Evolutionary conservation across 768 basidiomycete genomes (phyloP), one percentile per base, ranked within the genome.

Genomic region (Calocybe indica): DNA sequence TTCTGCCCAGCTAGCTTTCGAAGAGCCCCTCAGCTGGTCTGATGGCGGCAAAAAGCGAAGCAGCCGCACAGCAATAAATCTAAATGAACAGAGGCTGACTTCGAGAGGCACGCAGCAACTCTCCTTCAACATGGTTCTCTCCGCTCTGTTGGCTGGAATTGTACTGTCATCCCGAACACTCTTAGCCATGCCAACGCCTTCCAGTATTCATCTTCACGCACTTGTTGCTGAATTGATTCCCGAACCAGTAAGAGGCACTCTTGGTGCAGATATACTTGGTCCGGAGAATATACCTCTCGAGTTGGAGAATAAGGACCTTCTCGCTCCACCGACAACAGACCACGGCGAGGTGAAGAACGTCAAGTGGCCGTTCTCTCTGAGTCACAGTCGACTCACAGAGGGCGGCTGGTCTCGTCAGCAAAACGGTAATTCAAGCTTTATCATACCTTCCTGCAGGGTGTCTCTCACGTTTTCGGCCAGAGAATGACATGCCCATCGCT

Each of bases 371-470:
- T 78, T 80, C 57, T 60, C 62, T 49, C 55, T 80, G 35, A 79
- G 77, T 46, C 74, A 74, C 55, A 80, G 78, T 51, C 72, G 77
- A 12, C 58, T 83, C 11, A 72, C 74, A 49, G 71, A 70, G 0
- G 80, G 80, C 8, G 80, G 80, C 0, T 83, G 80, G 80, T 76
- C 78, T 28, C 69, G 80, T 38, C 71, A 80, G 53, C 68, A 80
- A 59, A 79, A 79, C 46, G 55, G 77, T 76, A 43, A 10, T 68
- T 41, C 45, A 7, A 31, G 9, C 10, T 6, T 14, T 7, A 28
- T 37, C 22, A 4, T 22, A 2, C 35, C 12, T 8, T 46, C 2
- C 47, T 40, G 15, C 53, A 45, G 42, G 14, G 39, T 36, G 10
- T 29, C 36, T 29, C 22, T 22, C 22, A 22, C 4, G 22, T 34